Evolutionary conservation across 2,329 filamentous ascomycete genomes (phyloP), one percentile per base, ranked within the genome.

Genomic region (Monosporascus cannonballus): DNA sequence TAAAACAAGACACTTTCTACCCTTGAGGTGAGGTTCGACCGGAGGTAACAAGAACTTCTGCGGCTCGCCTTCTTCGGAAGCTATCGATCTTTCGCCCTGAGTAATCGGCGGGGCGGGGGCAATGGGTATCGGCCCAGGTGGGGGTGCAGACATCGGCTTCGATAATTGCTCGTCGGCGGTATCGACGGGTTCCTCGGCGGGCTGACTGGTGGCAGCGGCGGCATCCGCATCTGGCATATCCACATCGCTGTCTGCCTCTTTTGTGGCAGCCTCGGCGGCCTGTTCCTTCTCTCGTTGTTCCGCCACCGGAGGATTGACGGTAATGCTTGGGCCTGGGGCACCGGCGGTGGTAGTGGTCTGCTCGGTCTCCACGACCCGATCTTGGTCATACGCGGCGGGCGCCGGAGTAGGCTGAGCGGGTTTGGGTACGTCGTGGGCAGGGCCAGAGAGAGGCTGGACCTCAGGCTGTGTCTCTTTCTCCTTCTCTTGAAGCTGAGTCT

Each of bases 1-100:
- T 46, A 99, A 79, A 18, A 99, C 93, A 41, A 99, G 76, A 64
- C 94, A 99, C 71, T 99, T 99, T 67, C 89, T 86, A 27, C 91
- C 90, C 70, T 87, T 85, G 63, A 94, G 84, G 61, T 89, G 86
- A 25, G 90, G 86, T 41, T 85, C 78, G 59, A 93, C 81, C 1
- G 92, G 86, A n/a, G 91, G 91, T 51, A 99, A 75, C 37, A 99
- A 77, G 73, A 81, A 90, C 64, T 86, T 85, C 59, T 82, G 83
- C 42, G 22, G 42, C 48, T 77, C 73, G 46, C 64, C 53, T 71
- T 73, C 72, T 24, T 73, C 72, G 7, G 71, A 70, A 48, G 79
- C 77, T 50, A 78, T 67, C 55, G 71, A 59, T 59, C 70, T 66
- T 53, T 70, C 68, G 36, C 75, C 71, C 51, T 75, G 68, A 52